Conservation (phyloP, 2,329 filamentous ascomycete genomes). For the Colletotrichum euphorbiae region DNA sequence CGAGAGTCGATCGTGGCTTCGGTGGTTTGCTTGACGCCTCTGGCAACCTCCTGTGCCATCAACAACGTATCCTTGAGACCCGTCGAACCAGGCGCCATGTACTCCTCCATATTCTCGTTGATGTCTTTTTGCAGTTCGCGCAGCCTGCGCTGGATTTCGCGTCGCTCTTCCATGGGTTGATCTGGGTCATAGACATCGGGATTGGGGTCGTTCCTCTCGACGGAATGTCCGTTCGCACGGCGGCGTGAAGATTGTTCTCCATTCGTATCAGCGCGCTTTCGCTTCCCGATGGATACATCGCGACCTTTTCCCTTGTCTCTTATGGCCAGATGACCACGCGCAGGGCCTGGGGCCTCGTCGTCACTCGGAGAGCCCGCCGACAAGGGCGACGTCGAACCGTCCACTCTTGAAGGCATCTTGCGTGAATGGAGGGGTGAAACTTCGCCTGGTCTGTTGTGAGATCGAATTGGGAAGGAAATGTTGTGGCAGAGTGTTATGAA, state of each 20-base stretch:
- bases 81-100: constrained; percentile 72
- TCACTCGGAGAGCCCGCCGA: constrained; percentile 40
- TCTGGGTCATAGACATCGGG: constrained; percentile 80
- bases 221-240: constrained; percentile 37
- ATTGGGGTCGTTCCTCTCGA: constrained; percentile 31
- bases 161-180: constrained; percentile 79
- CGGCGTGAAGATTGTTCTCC: constrained; percentile 27
- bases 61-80: constrained; percentile 75
- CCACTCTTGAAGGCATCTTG: constrained; percentile 35
- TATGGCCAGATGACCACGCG: constrained; percentile 43
- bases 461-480: background rate
- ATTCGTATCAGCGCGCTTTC: constrained; percentile 37
- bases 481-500: background rate
- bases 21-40: constrained; percentile 83
- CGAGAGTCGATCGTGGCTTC: constrained; percentile 92
- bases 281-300: constrained; percentile 34
- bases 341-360: constrained; percentile 14
- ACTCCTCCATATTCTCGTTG: constrained; percentile 79
- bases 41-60: constrained; percentile 73
- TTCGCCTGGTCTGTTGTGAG: background rate
- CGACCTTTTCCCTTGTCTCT: constrained; percentile 46
- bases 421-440: background rate
- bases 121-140: constrained; percentile 72
- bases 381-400: constrained; percentile 39
- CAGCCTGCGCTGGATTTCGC: constrained; percentile 75